Conservation (phyloP, 257 asterid species). For the Capsicum chinense region DNA sequence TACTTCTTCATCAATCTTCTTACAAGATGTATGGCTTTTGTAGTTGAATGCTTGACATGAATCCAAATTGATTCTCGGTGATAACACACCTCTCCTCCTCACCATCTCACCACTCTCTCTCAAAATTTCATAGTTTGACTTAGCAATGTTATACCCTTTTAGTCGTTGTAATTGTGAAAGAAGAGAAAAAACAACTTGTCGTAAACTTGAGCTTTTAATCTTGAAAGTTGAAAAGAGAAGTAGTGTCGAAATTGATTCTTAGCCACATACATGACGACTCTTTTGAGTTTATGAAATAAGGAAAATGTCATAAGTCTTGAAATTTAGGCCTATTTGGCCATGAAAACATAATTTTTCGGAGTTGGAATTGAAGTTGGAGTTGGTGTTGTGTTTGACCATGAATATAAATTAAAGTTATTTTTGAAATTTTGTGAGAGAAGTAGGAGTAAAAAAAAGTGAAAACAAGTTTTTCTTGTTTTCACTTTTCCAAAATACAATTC, state of each 20-base stretch:
- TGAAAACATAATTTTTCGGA: no score
- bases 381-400: no score
- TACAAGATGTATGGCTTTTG: background rate
- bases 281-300: slow-evolving; percentile 6
- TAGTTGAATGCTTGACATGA: background rate
- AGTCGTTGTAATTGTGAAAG: background rate
- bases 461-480: no score
- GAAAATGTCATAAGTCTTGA: background rate
- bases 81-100: background rate
- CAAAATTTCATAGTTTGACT: background rate
- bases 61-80: background rate
- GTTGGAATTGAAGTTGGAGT: no score
- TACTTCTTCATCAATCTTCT: background rate
- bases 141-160: background rate
- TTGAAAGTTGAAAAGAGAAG: background rate
- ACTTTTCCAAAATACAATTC: no score
- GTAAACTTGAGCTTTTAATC: background rate
- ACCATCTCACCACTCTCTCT: background rate
- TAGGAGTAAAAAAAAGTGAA: no score
- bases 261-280: background rate
- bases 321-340: no score
- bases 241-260: background rate
- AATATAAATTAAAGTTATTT: no score
- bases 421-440: no score
- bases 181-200: background rate